A percentile compares a stretch with the other conserved stretches of the same genome.
Conservation (phyloP, 2,329 filamentous ascomycete genomes). For the Aspergillus aculeatinus region DNA sequence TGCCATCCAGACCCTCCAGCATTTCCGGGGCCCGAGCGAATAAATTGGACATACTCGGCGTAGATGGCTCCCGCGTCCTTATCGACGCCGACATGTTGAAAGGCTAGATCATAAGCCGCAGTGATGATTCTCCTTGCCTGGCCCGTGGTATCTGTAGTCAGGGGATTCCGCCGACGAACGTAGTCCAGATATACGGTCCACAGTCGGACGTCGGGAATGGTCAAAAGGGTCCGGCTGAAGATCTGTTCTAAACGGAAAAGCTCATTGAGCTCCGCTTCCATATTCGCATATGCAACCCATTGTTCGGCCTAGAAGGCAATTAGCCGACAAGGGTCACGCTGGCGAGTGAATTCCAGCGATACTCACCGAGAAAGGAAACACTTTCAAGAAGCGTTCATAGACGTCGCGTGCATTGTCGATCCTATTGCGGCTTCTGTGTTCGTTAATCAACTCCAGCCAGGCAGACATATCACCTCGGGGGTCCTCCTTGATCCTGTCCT, state of each 20-base stretch:
- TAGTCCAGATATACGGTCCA: constrained; percentile 96
- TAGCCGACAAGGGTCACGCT: constrained; percentile 26
- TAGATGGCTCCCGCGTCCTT: constrained; percentile 86
- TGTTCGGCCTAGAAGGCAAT: constrained; percentile 69
- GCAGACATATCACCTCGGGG: constrained; percentile 89
- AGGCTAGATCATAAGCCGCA: constrained; percentile 87
- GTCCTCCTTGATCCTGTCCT: constrained; percentile 89
- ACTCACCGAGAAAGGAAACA: constrained; percentile 90
- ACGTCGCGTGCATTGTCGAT: constrained; percentile 75
- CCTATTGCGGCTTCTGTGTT: constrained; percentile 78
- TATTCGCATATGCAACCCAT: constrained; percentile 84
- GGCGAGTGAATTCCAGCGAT: not conserved
- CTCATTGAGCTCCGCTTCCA: constrained; percentile 86
- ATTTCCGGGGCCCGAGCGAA: constrained; percentile 81
- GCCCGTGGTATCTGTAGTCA: constrained; percentile 75
- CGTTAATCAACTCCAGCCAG: constrained; percentile 83
- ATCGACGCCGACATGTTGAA: constrained; percentile 86
- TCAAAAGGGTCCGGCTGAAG: constrained; percentile 75
- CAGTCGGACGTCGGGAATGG: constrained; percentile 77
- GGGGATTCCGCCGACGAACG: constrained; percentile 84
- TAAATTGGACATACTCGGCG: constrained; percentile 92
- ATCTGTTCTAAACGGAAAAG: constrained; percentile 77
- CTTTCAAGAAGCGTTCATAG: constrained; percentile 81
- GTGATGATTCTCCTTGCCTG: constrained; percentile 75
- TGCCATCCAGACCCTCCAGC: constrained; percentile 89